Evolutionary conservation across 2,329 filamentous ascomycete species (phyloP).

Genomic region (Aureobasidium mangrovei): DNA sequence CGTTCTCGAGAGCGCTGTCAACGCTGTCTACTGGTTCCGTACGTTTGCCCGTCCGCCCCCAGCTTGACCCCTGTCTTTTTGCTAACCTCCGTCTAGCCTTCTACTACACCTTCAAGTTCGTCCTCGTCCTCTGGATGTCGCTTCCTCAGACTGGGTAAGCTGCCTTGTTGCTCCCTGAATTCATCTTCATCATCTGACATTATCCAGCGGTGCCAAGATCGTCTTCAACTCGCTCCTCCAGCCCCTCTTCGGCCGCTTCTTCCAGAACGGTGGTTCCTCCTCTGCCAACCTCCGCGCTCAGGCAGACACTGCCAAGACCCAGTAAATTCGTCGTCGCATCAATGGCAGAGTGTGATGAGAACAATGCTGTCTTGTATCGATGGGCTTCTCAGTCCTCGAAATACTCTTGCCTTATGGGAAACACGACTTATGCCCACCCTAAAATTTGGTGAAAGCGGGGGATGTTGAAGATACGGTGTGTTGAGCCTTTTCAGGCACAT

Average conservation of each 20-base stretch:
- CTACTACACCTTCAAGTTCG: constrained; percentile 99
- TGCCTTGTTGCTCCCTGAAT: constrained; percentile 14
- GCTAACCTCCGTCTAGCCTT: constrained; percentile 50
- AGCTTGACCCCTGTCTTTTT: neutral
- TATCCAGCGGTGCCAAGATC: constrained; percentile 75
- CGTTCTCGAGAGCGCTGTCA: constrained; percentile 72
- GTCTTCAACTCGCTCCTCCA: constrained; percentile 94
- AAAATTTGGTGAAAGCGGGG: neutral
- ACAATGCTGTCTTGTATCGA: neutral
- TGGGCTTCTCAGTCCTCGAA: neutral
- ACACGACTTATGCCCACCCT: constrained; percentile 11
- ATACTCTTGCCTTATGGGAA: constrained; percentile 7
- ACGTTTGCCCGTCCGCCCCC: constrained; percentile 19
- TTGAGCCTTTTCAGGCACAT: neutral
- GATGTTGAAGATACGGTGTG: neutral
- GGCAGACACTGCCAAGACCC: constrained; percentile 44
- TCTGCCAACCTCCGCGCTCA: constrained; percentile 82
- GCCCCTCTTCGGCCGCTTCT: constrained; percentile 89
- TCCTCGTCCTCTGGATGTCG: constrained; percentile 94
- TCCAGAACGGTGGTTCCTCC: constrained; percentile 60
- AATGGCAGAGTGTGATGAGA: neutral
- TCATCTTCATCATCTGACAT: constrained; percentile 19
- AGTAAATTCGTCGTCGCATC: constrained; percentile 19
- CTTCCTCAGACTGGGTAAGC: constrained; percentile 87
- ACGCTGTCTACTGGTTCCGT: constrained; percentile 83